Evolutionary conservation across 1,139 yeast species (phyloP).

Genomic region (Saccharomyces hybrid): DNA sequence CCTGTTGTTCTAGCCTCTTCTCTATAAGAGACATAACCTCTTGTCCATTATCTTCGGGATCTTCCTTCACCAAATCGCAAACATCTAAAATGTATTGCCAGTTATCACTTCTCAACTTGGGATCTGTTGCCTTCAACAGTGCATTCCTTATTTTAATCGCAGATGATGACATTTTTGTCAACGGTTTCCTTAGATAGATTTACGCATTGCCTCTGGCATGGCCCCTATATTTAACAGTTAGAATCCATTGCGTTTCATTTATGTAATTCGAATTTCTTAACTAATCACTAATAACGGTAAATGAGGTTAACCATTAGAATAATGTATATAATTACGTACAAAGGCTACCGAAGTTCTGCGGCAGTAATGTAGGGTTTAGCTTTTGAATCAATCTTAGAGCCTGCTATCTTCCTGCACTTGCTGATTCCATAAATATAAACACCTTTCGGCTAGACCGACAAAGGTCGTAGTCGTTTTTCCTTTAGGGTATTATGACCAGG

Average conservation of each 20-base stretch:
- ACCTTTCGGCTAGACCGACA: too few species aligned
- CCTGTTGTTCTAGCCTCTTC: slow-evolving; percentile 48
- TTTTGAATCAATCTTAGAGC: too few species aligned
- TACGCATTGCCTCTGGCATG: background rate
- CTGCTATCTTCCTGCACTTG: background rate
- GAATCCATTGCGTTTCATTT: background rate
- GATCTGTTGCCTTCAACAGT: slow-evolving; percentile 64
- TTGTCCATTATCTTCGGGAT: slow-evolving; percentile 52
- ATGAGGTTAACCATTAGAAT: background rate
- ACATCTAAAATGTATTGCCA: slow-evolving; percentile 79
- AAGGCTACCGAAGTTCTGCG: background rate
- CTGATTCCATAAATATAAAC: too few species aligned
- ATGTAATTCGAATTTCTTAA: background rate
- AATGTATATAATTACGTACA: background rate
- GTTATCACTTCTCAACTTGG: slow-evolving; percentile 72
- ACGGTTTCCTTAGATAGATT: background rate
- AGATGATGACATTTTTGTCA: background rate
- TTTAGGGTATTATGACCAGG: background rate
- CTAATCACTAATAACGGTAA: background rate
- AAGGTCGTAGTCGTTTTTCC: too few species aligned
- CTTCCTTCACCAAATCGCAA: slow-evolving; percentile 67
- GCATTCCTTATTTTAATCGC: slow-evolving; percentile 13
- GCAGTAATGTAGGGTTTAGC: background rate
- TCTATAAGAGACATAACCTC: slow-evolving; percentile 35
- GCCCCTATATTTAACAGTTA: background rate